Percentiles rank a stretch among this genome's conserved stretches.
Conservation (phyloP, 2,329 filamentous ascomycete genomes). For the Alternaria sp. region DNA sequence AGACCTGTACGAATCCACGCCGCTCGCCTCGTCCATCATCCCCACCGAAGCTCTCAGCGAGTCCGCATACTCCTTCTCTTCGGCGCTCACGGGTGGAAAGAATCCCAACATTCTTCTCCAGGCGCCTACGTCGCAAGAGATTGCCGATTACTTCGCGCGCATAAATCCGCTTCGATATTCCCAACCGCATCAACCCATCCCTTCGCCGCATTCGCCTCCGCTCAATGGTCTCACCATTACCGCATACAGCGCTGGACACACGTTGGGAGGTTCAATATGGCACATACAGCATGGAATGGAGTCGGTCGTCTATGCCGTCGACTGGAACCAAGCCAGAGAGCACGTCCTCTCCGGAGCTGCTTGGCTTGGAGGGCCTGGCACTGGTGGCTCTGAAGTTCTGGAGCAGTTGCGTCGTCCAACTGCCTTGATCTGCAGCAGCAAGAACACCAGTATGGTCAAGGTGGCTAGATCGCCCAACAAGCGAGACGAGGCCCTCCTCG, state of each 20-base stretch:
- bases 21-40: conserved; percentile 84
- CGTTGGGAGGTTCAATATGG: conserved; percentile 97
- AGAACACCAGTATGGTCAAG: conserved; percentile 75
- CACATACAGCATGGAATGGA: conserved; percentile 96
- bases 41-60: conserved; percentile 75
- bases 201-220: conserved; percentile 85
- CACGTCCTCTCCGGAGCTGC: conserved; percentile 93
- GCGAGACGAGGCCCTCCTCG: conserved; percentile 83
- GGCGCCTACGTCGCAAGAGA: conserved; percentile 84
- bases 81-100: conserved; percentile 57
- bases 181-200: conserved; percentile 88
- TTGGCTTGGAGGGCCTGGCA: conserved; percentile 84
- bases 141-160: conserved; percentile 86
- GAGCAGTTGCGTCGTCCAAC: conserved; percentile 93
- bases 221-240: conserved; percentile 92
- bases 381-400: conserved; percentile 85
- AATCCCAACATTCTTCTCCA: conserved; percentile 63
- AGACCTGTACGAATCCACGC: conserved; percentile 89
- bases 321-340: conserved; percentile 98
- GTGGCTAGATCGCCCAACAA: conserved; percentile 75
- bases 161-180: conserved; percentile 96
- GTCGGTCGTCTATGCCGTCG: conserved; percentile 95
- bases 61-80: conserved; percentile 58
- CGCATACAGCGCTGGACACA: conserved; percentile 95
- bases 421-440: conserved; percentile 88